phyloP scores from a whole-genome alignment of 768 basidiomycete species.

The Agaricus blazei region DNA sequence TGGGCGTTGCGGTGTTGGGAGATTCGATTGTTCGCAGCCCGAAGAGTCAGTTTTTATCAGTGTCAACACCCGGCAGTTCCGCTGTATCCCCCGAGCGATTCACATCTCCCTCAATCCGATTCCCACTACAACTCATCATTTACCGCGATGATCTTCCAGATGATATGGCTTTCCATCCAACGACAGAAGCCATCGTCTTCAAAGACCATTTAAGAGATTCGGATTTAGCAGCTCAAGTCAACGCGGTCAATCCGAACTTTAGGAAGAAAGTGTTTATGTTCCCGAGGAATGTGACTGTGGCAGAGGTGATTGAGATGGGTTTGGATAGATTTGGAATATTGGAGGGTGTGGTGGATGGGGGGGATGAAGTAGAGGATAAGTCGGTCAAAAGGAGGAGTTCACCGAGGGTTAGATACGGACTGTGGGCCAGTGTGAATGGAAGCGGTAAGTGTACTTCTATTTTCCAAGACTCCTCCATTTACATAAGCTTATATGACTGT shows the following conservation, averaged over 20 bases:
- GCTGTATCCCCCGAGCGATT: constrained; percentile 67
- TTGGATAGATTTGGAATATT: constrained; percentile 91
- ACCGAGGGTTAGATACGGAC: constrained; percentile 75
- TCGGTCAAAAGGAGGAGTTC: constrained; percentile 74
- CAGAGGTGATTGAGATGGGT: constrained; percentile 91
- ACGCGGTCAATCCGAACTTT: constrained; percentile 48
- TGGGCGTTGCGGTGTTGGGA: not conserved
- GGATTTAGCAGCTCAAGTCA: constrained; percentile 38
- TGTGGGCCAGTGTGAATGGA: constrained; percentile 55
- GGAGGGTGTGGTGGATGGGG: constrained; percentile 98
- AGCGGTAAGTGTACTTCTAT: constrained; percentile 49
- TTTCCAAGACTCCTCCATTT: not conserved
- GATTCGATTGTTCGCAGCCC: constrained; percentile 20
- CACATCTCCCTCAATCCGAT: constrained; percentile 78
- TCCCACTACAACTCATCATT: constrained; percentile 83
- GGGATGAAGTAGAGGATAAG: constrained; percentile 97
- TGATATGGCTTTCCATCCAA: constrained; percentile 90
- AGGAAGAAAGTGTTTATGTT: constrained; percentile 85
- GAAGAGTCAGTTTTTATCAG: constrained; percentile 36
- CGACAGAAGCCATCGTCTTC: constrained; percentile 92
- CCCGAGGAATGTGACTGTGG: constrained; percentile 92
- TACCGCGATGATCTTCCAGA: constrained; percentile 91
- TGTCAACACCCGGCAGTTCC: constrained; percentile 26
- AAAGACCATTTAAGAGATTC: constrained; percentile 63
- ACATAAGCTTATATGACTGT: constrained; percentile 8